Base-by-base conservation (phyloP, 169 alveolate genomes). In the Babesia caballi region DNA sequence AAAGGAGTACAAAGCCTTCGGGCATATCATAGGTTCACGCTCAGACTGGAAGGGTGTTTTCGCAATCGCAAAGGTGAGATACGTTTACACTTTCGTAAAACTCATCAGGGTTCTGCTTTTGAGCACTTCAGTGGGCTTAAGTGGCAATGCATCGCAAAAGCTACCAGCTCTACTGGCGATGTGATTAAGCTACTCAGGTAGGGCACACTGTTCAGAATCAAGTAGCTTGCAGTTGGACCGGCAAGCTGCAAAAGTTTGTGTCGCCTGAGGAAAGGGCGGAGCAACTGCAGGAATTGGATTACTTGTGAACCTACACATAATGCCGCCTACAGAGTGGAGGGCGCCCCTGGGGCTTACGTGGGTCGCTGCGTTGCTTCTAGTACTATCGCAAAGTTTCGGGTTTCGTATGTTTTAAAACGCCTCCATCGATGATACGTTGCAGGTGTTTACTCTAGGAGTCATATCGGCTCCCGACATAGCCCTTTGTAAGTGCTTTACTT, bases 11-110 rank as follows among this genome's bases (percentile, higher is more conserved):
- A 60, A 61, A 11, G 47, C n/a, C 19, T 71, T 81, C 35, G 88
- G 88, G 32, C 67, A 71, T 32, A 58, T 81, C 0, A 56, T 81
- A 5, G 51, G 71, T 0, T 81, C 88, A 3, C 41, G 82, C 66
- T 81, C 85, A 3, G 88, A 81, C 28, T 81, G 83, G 84, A 71
- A 63, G 25, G 84, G 84, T 25, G 88, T 81, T 7, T 81, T 56
- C 60, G 88, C 67, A 14, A 70, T 81, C 3, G 33, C 81, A 19
- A 60, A 74, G 40, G 86, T 77, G 19, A 15, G 70, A 8, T 9
- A 17, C 1, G n/a, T n/a, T n/a, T n/a, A 7, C 27, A 21, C 33
- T 36, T 12, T n/a, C 25, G 19, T 4, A 33, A 40, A 3, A 2
- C 17, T n/a, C 4, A 7, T 67, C 59, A 77, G 86, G 80, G 84